Evolutionary conservation across 345 rosid species (phyloP), one percentile per base, ranked within the genome.

Genomic region (Murraya paniculata): DNA sequence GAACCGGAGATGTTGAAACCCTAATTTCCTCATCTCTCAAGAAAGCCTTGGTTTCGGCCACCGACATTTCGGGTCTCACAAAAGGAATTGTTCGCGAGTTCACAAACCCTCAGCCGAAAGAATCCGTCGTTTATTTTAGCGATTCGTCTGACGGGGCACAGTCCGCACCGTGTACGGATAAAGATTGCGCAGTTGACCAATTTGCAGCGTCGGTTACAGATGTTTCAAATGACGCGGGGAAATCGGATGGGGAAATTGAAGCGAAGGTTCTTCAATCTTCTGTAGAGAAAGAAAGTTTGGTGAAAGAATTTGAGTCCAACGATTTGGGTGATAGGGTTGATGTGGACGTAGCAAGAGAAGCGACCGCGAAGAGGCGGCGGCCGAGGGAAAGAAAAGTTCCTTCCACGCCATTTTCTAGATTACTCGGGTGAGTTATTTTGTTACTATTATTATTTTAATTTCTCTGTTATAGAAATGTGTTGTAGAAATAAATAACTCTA

Each of bases 301-400:
- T 36, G 75, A 76, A 76, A 67, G 87, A 79, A 73, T 25, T 24
- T 10, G 83, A 85, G 60, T 71, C 41, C 59, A 60, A 65, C 18
- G 69, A 77, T 74, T 71, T 69, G 82, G 81, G 27, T 22, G 73
- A 78, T n/a, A 82, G 25, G 59, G 64, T 55, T 33, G 56, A 73
- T 79, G 76, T 65, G 19, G 80, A 73, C 58, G 83, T 56, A 21
- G 85, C 50, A 38, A 83, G 45, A 58, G 74, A 66, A 33, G 68
- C 10, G 64, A n/a, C 60, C 7, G 7, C 22, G 81, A 88, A 90
- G 88, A 90, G 94, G 86, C 84, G 98, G 78, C 91, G 75, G 82
- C 97, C 87, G 4, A 91, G 98, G 89, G 99, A 92, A 79, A 79
- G 93, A 84, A 91, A 88, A 78, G 98, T 92, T 85, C 99, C 99